A percentile compares a stretch with the other conserved stretches of the same genome.
These are phyloP conservation scores for Hypoxylon sp. DNA, from an alignment of 2,329 filamentous ascomycete genomes.

Conservation along the genomic window DNA sequence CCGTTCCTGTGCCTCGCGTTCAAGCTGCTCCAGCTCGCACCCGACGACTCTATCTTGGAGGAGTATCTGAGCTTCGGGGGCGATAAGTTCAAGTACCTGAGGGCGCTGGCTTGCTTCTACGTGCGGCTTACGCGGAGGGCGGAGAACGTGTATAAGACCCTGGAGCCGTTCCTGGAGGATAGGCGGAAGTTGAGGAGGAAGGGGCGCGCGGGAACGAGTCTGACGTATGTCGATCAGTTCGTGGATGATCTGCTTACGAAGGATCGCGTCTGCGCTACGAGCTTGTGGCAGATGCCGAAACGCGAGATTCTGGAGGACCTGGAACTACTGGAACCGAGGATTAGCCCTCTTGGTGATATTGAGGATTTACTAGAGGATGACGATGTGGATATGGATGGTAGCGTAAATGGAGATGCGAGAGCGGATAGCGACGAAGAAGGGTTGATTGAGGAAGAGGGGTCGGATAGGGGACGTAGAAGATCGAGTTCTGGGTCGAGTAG, in stretches of 20 bases:
- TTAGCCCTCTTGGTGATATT: constrained; percentile 85
- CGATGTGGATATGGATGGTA: constrained; percentile 43
- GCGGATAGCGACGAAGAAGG: constrained; percentile 43
- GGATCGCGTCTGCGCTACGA: constrained; percentile 91
- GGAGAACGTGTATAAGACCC: constrained; percentile 81
- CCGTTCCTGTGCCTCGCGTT: constrained; percentile 95
- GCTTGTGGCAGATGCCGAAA: constrained; percentile 89
- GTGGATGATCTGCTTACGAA: constrained; percentile 92
- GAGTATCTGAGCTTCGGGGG: constrained; percentile 86
- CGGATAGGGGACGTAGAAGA: constrained; percentile 36
- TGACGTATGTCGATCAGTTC: constrained; percentile 92
- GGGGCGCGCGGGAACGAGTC: constrained; percentile 78
- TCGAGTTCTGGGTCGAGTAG: constrained; percentile 44
- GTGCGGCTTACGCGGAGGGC: constrained; percentile 88
- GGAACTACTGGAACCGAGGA: constrained; percentile 86
- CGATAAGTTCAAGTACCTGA: constrained; percentile 86
- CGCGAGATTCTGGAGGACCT: constrained; percentile 88
- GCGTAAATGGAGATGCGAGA: constrained; percentile 32
- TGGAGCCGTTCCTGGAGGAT: constrained; percentile 89
- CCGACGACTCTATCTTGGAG: constrained; percentile 80
- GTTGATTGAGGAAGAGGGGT: constrained; percentile 29
- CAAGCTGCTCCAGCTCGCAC: constrained; percentile 91
- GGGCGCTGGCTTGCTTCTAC: constrained; percentile 92
- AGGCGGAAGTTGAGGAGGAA: constrained; percentile 85
- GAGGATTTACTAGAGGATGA: constrained; percentile 76